A percentile compares a stretch with the other conserved stretches of the same genome.
These are phyloP conservation scores for Pisolithus sp. DNA, from an alignment of 768 basidiomycete species.

Conservation along the genomic window DNA sequence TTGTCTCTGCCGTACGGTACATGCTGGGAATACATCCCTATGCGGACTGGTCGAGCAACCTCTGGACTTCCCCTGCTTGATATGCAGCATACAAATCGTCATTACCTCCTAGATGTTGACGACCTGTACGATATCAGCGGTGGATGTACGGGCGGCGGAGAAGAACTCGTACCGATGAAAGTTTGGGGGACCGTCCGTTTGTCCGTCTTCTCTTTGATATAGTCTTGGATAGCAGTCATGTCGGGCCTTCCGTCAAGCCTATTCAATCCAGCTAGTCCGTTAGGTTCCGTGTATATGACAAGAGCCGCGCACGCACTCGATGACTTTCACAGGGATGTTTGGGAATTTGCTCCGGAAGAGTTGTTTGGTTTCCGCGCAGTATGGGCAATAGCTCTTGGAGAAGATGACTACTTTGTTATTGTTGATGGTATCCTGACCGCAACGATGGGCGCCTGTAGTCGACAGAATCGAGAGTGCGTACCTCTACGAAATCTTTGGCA, in stretches of 20 bases:
- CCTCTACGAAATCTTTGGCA: neutral
- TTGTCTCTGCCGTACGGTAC: too few species aligned
- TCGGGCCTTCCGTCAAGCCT: conserved; percentile 60
- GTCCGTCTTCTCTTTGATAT: conserved; percentile 54
- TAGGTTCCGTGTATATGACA: neutral
- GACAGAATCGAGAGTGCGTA: conserved; percentile 1
- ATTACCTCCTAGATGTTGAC: conserved; percentile 16
- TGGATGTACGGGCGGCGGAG: neutral
- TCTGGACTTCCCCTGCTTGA: too few species aligned
- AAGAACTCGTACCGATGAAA: conserved; percentile 52
- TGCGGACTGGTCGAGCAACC: too few species aligned
- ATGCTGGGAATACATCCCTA: too few species aligned
- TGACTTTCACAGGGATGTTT: conserved; percentile 30
- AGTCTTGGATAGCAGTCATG: conserved; percentile 57
- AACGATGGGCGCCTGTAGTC: conserved; percentile 23
- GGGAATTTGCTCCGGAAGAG: conserved; percentile 38
- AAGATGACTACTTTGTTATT: conserved; percentile 52
- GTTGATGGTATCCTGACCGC: conserved; percentile 39
- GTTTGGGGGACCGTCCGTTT: conserved; percentile 74
- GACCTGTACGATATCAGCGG: conserved; percentile 8
- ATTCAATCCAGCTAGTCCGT: neutral
- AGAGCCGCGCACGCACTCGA: conserved; percentile 39
- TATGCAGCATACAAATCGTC: conserved; percentile 10
- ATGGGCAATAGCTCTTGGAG: conserved; percentile 54
- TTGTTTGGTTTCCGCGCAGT: conserved; percentile 42